phyloP scores from a whole-genome alignment of 164 flowering plant species.

The Aristolochia contorta region DNA sequence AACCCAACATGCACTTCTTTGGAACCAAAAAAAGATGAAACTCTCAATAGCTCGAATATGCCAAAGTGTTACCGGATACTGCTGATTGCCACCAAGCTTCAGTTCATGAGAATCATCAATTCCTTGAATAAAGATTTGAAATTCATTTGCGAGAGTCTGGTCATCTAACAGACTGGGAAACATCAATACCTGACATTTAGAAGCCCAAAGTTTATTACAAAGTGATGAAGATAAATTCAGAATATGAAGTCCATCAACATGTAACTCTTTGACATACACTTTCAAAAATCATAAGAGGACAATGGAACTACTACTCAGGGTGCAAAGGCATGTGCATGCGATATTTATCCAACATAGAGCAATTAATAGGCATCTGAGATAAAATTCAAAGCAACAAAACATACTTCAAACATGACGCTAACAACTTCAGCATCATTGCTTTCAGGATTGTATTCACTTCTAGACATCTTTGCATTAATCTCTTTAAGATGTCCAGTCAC shows the following conservation, averaged over 20 bases:
- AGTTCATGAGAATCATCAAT: slow-evolving; percentile 74
- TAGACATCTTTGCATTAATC: slow-evolving; percentile 41
- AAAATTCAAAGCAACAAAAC: background rate
- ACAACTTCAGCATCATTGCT: slow-evolving; percentile 59
- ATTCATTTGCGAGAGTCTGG: slow-evolving; percentile 55
- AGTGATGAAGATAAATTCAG: background rate
- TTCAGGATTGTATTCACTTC: slow-evolving; percentile 34
- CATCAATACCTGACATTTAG: slow-evolving; percentile 60
- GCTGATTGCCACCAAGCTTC: slow-evolving; percentile 67
- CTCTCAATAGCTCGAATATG: too few relatives aligned
- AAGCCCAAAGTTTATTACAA: background rate
- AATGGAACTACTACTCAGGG: too few relatives aligned
- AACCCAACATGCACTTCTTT: too few relatives aligned
- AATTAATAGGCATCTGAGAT: background rate
- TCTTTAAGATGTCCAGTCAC: slow-evolving; percentile 53
- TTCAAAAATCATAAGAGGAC: background rate
- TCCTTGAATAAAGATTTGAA: slow-evolving; percentile 74
- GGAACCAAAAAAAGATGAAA: too few relatives aligned
- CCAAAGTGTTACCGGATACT: slow-evolving; percentile 58
- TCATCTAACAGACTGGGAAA: slow-evolving; percentile 78
- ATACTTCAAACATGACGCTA: slow-evolving; percentile 82
- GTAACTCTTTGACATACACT: background rate
- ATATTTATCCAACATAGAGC: too few relatives aligned
- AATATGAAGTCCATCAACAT: background rate
- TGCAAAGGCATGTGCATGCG: too few relatives aligned